These are phyloP conservation scores for Zopfia rhizophila DNA, from an alignment of 2,329 filamentous ascomycete genomes.

Conservation along the genomic window DNA sequence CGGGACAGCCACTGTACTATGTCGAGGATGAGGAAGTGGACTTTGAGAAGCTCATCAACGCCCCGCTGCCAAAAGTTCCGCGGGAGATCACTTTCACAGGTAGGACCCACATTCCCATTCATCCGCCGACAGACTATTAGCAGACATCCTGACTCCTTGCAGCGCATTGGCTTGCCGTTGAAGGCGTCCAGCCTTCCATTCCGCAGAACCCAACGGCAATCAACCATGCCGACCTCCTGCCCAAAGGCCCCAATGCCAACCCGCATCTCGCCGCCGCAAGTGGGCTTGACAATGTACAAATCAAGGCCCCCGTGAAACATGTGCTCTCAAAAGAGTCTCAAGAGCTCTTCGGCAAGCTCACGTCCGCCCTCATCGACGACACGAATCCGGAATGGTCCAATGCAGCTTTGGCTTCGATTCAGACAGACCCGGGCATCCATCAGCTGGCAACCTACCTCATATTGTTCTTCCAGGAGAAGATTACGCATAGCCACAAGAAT, in stretches of 20 bases:
- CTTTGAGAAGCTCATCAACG: slow-evolving; percentile 98
- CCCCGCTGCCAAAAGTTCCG: slow-evolving; percentile 92
- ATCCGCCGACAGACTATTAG: slow-evolving; percentile 20
- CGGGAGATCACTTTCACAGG: slow-evolving; percentile 92
- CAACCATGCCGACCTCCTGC: slow-evolving; percentile 86
- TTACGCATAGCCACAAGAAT: slow-evolving; percentile 92
- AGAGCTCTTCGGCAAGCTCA: slow-evolving; percentile 96
- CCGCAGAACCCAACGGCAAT: slow-evolving; percentile 92
- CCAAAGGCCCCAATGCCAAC: slow-evolving; percentile 90
- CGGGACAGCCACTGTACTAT: slow-evolving; percentile 94
- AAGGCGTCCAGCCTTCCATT: slow-evolving; percentile 96
- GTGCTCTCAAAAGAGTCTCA: slow-evolving; percentile 95
- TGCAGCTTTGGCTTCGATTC: slow-evolving; percentile 85
- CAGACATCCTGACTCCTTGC: slow-evolving; percentile 26
- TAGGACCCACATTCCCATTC: slow-evolving; percentile 52
- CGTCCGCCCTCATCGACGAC: slow-evolving; percentile 86
- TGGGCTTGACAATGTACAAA: slow-evolving; percentile 82
- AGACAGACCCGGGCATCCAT: slow-evolving; percentile 90
- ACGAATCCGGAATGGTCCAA: slow-evolving; percentile 86
- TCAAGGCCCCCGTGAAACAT: slow-evolving; percentile 94
- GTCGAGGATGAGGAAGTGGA: slow-evolving; percentile 98
- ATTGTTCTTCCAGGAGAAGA: slow-evolving; percentile 93
- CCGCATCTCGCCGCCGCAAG: slow-evolving; percentile 83
- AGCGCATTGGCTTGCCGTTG: slow-evolving; percentile 98
- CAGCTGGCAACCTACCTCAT: slow-evolving; percentile 97